These are phyloP conservation scores for Carex littledalei DNA, from an alignment of 176 grass and related monocot species.

Conservation along the genomic window DNA sequence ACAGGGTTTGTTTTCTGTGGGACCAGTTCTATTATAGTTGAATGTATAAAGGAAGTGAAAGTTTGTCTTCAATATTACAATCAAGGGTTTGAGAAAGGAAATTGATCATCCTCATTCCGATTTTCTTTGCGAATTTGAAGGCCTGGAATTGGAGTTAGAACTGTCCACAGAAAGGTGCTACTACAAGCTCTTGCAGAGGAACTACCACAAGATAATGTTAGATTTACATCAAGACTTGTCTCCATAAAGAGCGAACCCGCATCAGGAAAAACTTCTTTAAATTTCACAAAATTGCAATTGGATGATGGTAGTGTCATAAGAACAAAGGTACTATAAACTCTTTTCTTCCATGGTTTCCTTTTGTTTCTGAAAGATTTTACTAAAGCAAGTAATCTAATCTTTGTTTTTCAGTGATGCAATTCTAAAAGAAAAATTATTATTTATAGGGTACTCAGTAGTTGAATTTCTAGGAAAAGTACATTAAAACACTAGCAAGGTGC, in stretches of 20 bases:
- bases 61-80: not conserved
- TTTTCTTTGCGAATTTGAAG: conserved; percentile 15
- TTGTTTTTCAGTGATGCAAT: not conserved
- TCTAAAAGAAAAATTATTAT: not conserved
- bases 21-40: not conserved
- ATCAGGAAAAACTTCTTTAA: not conserved
- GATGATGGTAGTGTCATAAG: conserved; percentile 27
- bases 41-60: not conserved
- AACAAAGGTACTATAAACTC: conserved; percentile 24
- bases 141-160: conserved; percentile 22
- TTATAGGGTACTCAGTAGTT: not conserved
- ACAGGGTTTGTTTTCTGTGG: not conserved
- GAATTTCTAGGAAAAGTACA: not conserved
- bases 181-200: conserved; percentile 24
- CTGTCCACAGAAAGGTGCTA: conserved; percentile 25
- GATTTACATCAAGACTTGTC: conserved; percentile 33
- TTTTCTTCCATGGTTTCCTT: not conserved
- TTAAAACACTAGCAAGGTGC: not conserved
- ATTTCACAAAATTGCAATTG: conserved; percentile 12
- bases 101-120: not conserved
- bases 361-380: not conserved
- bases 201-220: conserved; percentile 24
- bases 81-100: not conserved
- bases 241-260: not conserved
- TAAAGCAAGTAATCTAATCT: conserved; percentile 1